Evolutionary conservation across 164 flowering plant genomes (phyloP), one percentile per base, ranked within the genome.

Genomic region (Vitis amurensis): DNA sequence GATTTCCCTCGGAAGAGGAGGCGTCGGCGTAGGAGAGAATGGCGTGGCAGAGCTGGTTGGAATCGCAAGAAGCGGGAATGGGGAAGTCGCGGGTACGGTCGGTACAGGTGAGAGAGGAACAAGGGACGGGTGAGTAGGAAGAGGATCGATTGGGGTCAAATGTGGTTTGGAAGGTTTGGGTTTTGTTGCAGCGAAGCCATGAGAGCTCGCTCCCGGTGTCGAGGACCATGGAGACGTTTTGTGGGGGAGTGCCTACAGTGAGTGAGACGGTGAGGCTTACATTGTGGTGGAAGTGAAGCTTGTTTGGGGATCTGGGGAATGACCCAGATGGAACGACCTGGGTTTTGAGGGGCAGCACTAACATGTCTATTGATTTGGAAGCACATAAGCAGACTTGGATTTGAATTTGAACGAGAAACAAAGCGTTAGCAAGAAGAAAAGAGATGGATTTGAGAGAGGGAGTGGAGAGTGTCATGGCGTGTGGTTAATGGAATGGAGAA

Each of bases 141-240:
- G 80, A 31, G 50, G 97, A 92, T 8, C 27, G 74, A 52, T 30
- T n/a, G 1, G 90, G 94, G 81, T 84, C 64, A 80, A 89, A 92
- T 0, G 71, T 29, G 57, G 68, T 37, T 4, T 76, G 59, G 0
- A 30, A n/a, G n/a, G 30, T 63, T n/a, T 70, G 67, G 73, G 78
- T 63, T 53, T 73, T 81, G 50, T 77, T 84, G 66, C 96, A 89
- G 65, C 73, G 86, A 8, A 92, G 79, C 93, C 94, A 92, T 0
- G 94, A 85, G 70, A 92, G 92, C 76, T 88, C 92, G 75, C 97
- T 92, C 27, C 97, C 97, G 1, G 97, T 92, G 83, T 92, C 97
- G 55, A 92, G 64, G 5, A 92, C 96, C 91, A 92, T 79, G 50
- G 92, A 62, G 27, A 89, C 89, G 60, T 78, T 78, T 67, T 89